phyloP scores from a whole-genome alignment of 768 basidiomycete species.

The Tricholoma furcatifolium region DNA sequence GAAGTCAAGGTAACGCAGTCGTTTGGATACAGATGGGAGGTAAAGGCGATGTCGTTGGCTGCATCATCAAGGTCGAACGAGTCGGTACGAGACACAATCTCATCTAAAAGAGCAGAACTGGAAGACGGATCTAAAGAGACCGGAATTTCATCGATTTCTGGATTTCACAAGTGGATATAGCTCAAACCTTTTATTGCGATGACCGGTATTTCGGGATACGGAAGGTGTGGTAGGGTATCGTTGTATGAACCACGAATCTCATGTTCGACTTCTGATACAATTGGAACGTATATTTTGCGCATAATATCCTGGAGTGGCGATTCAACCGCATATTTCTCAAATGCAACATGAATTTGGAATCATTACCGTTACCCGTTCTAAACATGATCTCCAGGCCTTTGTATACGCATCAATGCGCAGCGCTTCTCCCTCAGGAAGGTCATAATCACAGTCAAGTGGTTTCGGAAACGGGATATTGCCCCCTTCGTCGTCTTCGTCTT shows the following conservation, averaged over 20 bases:
- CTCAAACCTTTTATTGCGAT: conserved; percentile 53
- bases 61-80: too few relatives aligned
- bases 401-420: conserved; percentile 54
- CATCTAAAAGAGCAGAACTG: too few relatives aligned
- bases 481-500: conserved; percentile 5
- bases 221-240: conserved; percentile 50
- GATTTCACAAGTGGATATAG: too few relatives aligned
- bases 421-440: conserved; percentile 16
- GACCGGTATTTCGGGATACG: conserved; percentile 59
- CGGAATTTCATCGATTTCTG: too few relatives aligned
- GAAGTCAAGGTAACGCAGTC: conserved; percentile 30
- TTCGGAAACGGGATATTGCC: conserved; percentile 1
- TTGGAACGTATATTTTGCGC: conserved; percentile 44
- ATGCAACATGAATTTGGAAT: not conserved
- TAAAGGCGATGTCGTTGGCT: conserved; percentile 19
- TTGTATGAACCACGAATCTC: conserved; percentile 44
- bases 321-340: not conserved
- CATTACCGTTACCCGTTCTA: conserved; percentile 53
- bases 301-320: conserved; percentile 33
- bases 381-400: conserved; percentile 57
- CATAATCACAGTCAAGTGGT: conserved; percentile 6
- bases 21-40: conserved; percentile 31
- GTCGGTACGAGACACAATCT: too few relatives aligned
- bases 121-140: too few relatives aligned
- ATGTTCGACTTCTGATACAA: conserved; percentile 42